phyloP scores from a whole-genome alignment of 371 early-diverging fungal species.

The Actinomortierella wolfii region DNA sequence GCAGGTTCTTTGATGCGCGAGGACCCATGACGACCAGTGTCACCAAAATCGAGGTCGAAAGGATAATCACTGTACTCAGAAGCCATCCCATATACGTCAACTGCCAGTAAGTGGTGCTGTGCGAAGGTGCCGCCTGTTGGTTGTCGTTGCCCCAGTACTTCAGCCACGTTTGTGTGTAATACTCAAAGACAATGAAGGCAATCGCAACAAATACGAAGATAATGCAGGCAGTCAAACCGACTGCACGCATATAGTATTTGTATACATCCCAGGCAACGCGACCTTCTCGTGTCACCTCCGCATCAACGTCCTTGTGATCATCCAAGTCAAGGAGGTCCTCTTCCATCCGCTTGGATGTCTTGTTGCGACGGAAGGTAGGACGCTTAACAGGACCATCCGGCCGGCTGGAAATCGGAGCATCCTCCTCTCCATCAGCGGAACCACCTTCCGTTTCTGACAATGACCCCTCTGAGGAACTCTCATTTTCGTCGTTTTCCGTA shows the following conservation, averaged over 20 bases:
- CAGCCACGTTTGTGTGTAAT: slow-evolving; percentile 16
- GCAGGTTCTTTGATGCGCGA: slow-evolving; percentile 44
- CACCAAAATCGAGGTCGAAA: no score
- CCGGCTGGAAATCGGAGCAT: slow-evolving; percentile 30
- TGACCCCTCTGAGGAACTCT: neutral
- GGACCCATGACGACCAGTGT: slow-evolving; percentile 30
- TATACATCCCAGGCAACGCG: slow-evolving; percentile 23
- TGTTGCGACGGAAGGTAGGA: slow-evolving; percentile 17
- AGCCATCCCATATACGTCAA: slow-evolving; percentile 22
- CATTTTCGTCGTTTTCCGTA: neutral
- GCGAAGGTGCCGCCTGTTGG: neutral
- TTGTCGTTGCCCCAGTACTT: slow-evolving; percentile 24
- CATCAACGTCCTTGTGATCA: slow-evolving; percentile 12
- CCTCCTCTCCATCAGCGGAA: slow-evolving; percentile 2
- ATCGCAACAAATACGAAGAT: neutral
- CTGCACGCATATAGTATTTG: slow-evolving; percentile 23
- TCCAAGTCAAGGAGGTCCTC: slow-evolving; percentile 16
- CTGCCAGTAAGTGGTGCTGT: slow-evolving; percentile 14
- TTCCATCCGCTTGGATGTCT: slow-evolving; percentile 13
- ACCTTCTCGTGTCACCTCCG: slow-evolving; percentile 13
- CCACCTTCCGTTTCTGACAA: neutral
- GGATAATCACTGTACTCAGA: slow-evolving; percentile 3
- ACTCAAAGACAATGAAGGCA: slow-evolving; percentile 8
- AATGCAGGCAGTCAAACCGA: no score
- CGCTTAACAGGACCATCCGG: slow-evolving; percentile 67